A percentile compares a stretch with the other conserved stretches of the same genome.
These are phyloP conservation scores for Vaccinium corymbosum DNA, from an alignment of 148 eudicot species.

Conservation along the genomic window DNA sequence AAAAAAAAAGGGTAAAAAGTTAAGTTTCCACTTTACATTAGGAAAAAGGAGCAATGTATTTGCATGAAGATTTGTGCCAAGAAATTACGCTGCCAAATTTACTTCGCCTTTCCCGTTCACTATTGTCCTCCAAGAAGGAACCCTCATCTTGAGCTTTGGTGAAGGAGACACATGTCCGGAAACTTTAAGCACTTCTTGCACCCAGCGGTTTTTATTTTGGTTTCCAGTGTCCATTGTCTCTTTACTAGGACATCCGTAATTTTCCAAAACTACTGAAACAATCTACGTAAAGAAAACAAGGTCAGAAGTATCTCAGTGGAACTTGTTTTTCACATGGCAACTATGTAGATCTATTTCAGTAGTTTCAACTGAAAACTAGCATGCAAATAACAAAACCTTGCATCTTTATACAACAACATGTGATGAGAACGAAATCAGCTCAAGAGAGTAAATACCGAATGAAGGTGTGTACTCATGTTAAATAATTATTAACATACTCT, in stretches of 20 bases:
- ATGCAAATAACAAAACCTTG: neutral
- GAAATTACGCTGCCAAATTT: slow-evolving; percentile 60
- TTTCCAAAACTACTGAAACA: slow-evolving; percentile 82
- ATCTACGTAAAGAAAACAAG: slow-evolving; percentile 39
- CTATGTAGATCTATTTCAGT: neutral
- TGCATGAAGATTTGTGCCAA: neutral
- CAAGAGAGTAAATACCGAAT: neutral
- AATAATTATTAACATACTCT: neutral
- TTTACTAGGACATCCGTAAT: slow-evolving; percentile 47
- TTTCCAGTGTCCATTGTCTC: slow-evolving; percentile 29
- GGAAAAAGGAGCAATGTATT: slow-evolving; percentile 1
- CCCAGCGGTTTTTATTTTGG: slow-evolving; percentile 37
- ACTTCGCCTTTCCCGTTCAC: slow-evolving; percentile 74
- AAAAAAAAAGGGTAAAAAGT: neutral
- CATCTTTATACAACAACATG: neutral
- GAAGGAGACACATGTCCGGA: slow-evolving; percentile 50
- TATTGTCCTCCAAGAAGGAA: slow-evolving; percentile 76
- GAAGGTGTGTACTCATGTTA: neutral
- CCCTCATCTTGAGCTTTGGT: slow-evolving; percentile 32
- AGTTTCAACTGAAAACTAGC: neutral
- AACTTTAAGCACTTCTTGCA: slow-evolving; percentile 55
- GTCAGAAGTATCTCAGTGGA: neutral
- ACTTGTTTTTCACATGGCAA: neutral
- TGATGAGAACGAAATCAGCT: neutral
- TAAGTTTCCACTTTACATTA: neutral